Evolutionary conservation across 2,329 filamentous ascomycete genomes (phyloP).

Genomic region (Coniochaeta sp.): DNA sequence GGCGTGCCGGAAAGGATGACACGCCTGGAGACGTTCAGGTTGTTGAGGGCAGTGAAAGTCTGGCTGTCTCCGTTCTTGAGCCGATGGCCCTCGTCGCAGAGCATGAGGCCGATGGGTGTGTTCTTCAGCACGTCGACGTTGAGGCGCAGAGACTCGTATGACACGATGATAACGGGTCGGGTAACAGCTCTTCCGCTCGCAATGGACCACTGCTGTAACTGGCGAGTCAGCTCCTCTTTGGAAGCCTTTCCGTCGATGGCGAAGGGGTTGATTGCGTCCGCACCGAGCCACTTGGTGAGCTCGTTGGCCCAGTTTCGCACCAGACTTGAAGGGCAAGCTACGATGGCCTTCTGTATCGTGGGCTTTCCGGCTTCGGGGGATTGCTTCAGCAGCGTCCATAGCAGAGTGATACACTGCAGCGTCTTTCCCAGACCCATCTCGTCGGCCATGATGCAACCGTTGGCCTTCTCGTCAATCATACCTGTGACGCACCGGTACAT

Average conservation of each 20-base stretch:
- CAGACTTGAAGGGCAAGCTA: constrained; percentile 92
- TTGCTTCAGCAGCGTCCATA: constrained; percentile 96
- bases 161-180: constrained; percentile 91
- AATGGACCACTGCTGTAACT: constrained; percentile 92
- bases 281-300: constrained; percentile 89
- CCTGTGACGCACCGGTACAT: constrained; percentile 92
- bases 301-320: constrained; percentile 99
- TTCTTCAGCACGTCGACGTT: constrained; percentile 87
- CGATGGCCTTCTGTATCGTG: constrained; percentile 93
- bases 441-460: constrained; percentile 99
- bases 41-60: constrained; percentile 87
- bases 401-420: constrained; percentile 87
- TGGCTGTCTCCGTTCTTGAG: constrained; percentile 95
- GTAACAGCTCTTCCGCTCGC: constrained; percentile 83
- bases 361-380: constrained; percentile 90
- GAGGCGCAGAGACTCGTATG: constrained; percentile 88
- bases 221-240: constrained; percentile 84
- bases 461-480: constrained; percentile 87
- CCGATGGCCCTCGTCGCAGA: constrained; percentile 95
- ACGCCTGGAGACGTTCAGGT: constrained; percentile 78
- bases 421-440: constrained; percentile 99
- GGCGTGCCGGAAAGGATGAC: constrained; percentile 96
- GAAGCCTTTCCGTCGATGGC: constrained; percentile 94
- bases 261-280: constrained; percentile 85
- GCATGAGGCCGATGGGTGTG: constrained; percentile 81